These are phyloP conservation scores for Fusarium nygamai DNA, from an alignment of 2,329 filamentous ascomycete genomes.

Conservation along the genomic window DNA sequence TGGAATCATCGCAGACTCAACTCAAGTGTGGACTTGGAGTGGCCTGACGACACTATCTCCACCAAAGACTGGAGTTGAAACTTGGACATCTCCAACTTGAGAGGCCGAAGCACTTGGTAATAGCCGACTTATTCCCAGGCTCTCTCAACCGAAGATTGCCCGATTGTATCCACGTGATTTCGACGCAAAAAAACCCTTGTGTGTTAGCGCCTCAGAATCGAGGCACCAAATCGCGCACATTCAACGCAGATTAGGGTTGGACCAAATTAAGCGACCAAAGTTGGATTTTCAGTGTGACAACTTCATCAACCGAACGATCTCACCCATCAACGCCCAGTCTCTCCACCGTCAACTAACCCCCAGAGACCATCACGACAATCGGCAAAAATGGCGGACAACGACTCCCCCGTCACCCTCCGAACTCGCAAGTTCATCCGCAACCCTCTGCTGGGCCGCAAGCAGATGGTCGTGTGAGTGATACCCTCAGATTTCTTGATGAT, in stretches of 20 bases:
- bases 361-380: constrained; percentile 53
- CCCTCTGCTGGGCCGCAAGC: constrained; percentile 97
- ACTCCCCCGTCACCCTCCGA: constrained; percentile 83
- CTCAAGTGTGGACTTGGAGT: constrained; percentile 24
- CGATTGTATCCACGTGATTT: constrained; percentile 31
- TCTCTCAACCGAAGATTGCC: constrained; percentile 20
- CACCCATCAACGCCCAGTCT: constrained; percentile 45
- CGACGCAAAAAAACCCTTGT: constrained; percentile 9
- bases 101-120: not conserved
- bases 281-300: constrained; percentile 51
- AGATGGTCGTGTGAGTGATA: constrained; percentile 97
- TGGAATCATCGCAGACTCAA: constrained; percentile 10
- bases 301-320: constrained; percentile 48
- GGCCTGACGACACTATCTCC: constrained; percentile 31
- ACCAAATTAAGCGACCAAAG: constrained; percentile 56
- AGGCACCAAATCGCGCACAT: constrained; percentile 28
- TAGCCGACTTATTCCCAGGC: constrained; percentile 2
- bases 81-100: constrained; percentile 18
- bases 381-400: constrained; percentile 87
- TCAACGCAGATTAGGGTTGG: constrained; percentile 54
- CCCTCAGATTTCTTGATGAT: constrained; percentile 29
- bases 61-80: constrained; percentile 34
- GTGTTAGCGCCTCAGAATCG: constrained; percentile 17
- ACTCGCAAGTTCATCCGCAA: constrained; percentile 99
- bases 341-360: constrained; percentile 45